These are phyloP conservation scores for Stenogyne calaminthoides DNA, from an alignment of 305 asterid species.

Conservation along the genomic window DNA sequence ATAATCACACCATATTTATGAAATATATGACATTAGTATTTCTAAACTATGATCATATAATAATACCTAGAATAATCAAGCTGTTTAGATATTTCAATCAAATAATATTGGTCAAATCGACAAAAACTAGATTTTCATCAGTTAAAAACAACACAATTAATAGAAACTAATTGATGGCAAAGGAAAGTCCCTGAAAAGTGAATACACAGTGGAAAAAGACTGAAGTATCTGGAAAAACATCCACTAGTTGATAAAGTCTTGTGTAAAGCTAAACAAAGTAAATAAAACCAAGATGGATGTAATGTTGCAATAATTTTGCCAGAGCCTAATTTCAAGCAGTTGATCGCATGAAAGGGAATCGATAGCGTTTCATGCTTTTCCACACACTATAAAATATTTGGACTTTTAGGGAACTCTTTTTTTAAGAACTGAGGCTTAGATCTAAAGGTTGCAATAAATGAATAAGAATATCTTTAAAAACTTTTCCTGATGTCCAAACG, in stretches of 20 bases:
- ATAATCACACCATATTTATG: background rate
- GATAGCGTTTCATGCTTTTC: background rate
- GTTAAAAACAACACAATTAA: background rate
- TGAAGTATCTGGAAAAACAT: background rate
- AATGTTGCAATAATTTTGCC: slow-evolving; percentile 1
- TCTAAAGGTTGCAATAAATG: background rate
- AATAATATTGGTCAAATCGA: background rate
- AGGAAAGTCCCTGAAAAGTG: no score
- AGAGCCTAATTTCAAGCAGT: no score
- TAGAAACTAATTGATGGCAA: no score
- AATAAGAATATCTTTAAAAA: background rate
- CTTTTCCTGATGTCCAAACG: background rate
- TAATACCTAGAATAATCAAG: background rate
- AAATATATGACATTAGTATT: background rate
- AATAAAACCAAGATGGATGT: background rate
- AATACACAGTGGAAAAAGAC: no score
- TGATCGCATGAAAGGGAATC: background rate
- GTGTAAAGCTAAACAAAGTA: background rate
- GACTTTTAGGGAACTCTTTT: background rate
- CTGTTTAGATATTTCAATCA: background rate
- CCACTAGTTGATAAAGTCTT: background rate
- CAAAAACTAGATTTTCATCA: background rate
- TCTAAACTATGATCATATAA: background rate
- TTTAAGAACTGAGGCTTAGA: background rate
- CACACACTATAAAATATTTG: background rate